Conservation (phyloP, 257 asterid species). For the Primulina eburnea region DNA sequence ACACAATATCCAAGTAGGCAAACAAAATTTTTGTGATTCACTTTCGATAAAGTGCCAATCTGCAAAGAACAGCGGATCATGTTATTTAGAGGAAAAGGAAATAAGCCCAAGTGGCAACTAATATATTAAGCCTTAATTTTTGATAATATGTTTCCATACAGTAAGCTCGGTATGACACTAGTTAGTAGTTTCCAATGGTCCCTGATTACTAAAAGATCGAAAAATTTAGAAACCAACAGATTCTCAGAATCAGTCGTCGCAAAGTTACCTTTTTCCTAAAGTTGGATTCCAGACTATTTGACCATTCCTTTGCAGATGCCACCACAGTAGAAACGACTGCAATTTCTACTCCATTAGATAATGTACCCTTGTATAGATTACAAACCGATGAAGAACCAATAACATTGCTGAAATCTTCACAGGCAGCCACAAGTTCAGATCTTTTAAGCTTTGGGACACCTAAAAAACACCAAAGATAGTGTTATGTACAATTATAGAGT, state of each 20-base stretch:
- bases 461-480: constrained; percentile 26
- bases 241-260: not conserved
- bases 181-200: not conserved
- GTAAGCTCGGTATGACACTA: not conserved
- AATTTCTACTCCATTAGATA: constrained; percentile 89
- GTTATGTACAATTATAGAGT: not conserved
- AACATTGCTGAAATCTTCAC: constrained; percentile 93
- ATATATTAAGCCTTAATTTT: not conserved
- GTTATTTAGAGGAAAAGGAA: constrained; percentile 8
- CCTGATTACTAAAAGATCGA: not conserved
- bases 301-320: constrained; percentile 70
- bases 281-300: constrained; percentile 57
- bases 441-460: constrained; percentile 88
- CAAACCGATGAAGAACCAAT: constrained; percentile 63
- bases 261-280: constrained; percentile 69
- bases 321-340: constrained; percentile 68
- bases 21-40: constrained; percentile 81
- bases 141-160: no score
- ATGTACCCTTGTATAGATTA: constrained; percentile 73
- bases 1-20: constrained; percentile 76
- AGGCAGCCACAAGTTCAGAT: constrained; percentile 74
- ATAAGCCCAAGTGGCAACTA: not conserved
- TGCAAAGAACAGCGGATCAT: constrained; percentile 24
- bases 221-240: not conserved
- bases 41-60: constrained; percentile 68